Base-by-base conservation (phyloP, 192 early-diverging fungal genomes). In the Chytriomyces hyalinus region DNA sequence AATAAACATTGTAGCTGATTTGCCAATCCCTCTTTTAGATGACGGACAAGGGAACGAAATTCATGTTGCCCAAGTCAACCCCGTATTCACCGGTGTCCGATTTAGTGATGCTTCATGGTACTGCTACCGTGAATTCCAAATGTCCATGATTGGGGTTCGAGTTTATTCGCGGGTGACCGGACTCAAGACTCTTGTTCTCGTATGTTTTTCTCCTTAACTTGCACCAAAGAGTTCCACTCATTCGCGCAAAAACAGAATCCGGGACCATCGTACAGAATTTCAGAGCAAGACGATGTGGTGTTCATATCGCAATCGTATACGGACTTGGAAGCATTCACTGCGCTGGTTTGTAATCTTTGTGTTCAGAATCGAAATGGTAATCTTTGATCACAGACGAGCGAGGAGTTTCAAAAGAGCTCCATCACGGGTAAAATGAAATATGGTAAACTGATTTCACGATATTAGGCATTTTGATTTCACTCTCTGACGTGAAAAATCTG, bases 11-110 rank as follows among this genome's bases (percentile, higher is more conserved):
- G 20, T n/a, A n/a, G 1, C n/a, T 49, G 20, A 28, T 53, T 36
- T 36, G 1, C 36, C 36, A 36, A 36, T 36, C 36, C 36, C 36
- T 36, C 36, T 36, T 36, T 36, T 4, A 87, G 83, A 80, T 36
- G 92, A 93, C 68, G 91, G 91, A 0, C 86, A 83, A 4, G 87
- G 87, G 48, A 92, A 92, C 70, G 90, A 93, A 72, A 71, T 92
- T 2, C 92, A 91, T 67, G 80, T 81, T 5, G 78, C 78, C 43
- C 77, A 80, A 1, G 78, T 89, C n/a, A 86, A 89, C 50, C 67
- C 82, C 4, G 76, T 84, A 24, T 87, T 93, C 61, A 82, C 86
- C n/a, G 90, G 91, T 3, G 75, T 85, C 57, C 77, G 80, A 24
- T 93, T 93, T 77, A 80, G 81, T 13, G 84, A 87, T n/a, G 86